phyloP scores from a whole-genome alignment of 2,329 filamentous ascomycete genomes.

The Alternaria sp. region DNA sequence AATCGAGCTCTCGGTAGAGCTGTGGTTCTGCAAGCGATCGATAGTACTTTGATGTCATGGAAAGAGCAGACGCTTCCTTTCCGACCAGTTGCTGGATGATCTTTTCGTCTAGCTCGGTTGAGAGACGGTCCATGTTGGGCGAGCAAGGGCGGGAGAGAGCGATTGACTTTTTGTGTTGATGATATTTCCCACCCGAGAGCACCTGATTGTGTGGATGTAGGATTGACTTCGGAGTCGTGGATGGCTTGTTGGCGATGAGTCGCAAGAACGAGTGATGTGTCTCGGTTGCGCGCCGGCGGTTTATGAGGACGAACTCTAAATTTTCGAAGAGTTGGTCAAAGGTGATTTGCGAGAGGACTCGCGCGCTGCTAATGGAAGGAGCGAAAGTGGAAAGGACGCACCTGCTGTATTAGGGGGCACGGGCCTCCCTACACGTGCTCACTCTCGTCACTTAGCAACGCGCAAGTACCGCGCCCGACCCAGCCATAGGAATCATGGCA shows the following conservation, averaged over 20 bases:
- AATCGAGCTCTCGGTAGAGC: not conserved
- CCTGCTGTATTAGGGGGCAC: not conserved
- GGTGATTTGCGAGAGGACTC: not conserved
- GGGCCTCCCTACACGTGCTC: not conserved
- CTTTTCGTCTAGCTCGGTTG: not conserved
- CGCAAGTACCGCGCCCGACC: too few species aligned
- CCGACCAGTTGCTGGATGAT: not conserved
- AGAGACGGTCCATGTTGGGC: not conserved
- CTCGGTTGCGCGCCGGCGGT: not conserved
- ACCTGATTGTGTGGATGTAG: not conserved
- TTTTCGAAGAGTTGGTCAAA: not conserved
- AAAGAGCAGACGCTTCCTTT: not conserved
- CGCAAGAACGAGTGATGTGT: not conserved
- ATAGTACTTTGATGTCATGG: not conserved
- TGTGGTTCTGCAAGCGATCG: not conserved
- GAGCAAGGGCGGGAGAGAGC: rapidly evolving
- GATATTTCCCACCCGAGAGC: not conserved
- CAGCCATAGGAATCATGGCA: too few species aligned
- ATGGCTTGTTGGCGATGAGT: not conserved
- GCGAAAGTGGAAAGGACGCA: not conserved
- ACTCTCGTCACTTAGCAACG: too few species aligned
- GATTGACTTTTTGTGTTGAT: rapidly evolving
- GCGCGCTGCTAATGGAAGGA: not conserved
- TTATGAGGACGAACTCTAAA: not conserved
- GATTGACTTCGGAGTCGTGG: not conserved